Conservation (phyloP, 83 land plant genomes). For the Isoetes engelmannii region DNA sequence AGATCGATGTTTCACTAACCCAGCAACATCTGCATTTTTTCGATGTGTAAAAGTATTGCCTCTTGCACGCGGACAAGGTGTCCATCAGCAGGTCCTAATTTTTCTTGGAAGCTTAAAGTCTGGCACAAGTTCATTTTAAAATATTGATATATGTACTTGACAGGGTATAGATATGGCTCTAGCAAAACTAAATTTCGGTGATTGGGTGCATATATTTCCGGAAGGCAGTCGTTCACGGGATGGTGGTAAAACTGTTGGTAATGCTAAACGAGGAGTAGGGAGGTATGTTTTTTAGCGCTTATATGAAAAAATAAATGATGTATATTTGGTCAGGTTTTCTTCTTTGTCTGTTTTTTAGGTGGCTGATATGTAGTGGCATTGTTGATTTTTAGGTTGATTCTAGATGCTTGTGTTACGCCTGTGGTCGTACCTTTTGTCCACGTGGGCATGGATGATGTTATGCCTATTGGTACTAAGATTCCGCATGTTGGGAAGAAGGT, state of each 20-base stretch:
- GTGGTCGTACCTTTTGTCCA: conserved; percentile 92
- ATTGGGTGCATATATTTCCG: conserved; percentile 97
- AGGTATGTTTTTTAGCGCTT: conserved; percentile 36
- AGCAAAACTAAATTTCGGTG: conserved; percentile 73
- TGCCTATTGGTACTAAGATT: conserved; percentile 77
- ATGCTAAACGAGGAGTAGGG: conserved; percentile 86
- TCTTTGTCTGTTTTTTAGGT: neutral
- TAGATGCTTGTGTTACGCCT: conserved; percentile 70
- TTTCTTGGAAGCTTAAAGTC: neutral
- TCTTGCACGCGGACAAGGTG: conserved; percentile 84
- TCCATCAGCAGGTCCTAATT: conserved; percentile 68
- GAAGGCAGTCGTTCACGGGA: conserved; percentile 97
- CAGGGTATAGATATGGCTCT: conserved; percentile 94
- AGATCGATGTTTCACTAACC: conserved; percentile 82
- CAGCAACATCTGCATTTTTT: conserved; percentile 73
- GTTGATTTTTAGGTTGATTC: conserved; percentile 47
- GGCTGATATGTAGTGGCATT: neutral
- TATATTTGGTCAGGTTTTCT: conserved; percentile 6
- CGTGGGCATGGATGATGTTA: conserved; percentile 85
- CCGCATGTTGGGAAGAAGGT: conserved; percentile 73
- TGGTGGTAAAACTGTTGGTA: conserved; percentile 78
- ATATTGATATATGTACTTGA: conserved; percentile 3
- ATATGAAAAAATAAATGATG: neutral
- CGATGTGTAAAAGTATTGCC: conserved; percentile 83
- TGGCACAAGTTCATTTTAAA: neutral